A percentile compares a stretch with the other conserved stretches of the same genome.
Evolutionary conservation across 768 basidiomycete genomes (phyloP).

Genomic region (Jaapia argillacea): DNA sequence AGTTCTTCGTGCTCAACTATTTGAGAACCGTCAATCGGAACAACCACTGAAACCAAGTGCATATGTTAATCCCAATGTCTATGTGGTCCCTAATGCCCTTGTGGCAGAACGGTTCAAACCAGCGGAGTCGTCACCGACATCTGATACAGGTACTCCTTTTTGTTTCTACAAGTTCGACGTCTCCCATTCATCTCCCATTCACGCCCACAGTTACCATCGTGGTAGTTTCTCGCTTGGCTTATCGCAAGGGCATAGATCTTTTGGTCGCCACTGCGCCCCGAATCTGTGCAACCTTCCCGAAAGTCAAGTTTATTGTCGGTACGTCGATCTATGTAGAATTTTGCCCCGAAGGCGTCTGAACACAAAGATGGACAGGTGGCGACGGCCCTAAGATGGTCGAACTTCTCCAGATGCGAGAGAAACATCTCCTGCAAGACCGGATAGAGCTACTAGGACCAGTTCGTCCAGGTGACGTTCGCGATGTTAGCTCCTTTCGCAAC

Average conservation of each 20-base stretch:
- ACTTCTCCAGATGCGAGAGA: constrained; percentile 92
- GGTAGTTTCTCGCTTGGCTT: constrained; percentile 81
- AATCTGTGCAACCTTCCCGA: constrained; percentile 77
- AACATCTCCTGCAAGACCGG: constrained; percentile 78
- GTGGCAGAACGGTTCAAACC: constrained; percentile 84
- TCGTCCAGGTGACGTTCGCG: constrained; percentile 70
- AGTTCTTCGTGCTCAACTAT: constrained; percentile 75
- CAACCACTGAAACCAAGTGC: constrained; percentile 9
- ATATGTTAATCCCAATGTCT: constrained; percentile 27
- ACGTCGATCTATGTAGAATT: constrained; percentile 9
- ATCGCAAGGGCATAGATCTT: constrained; percentile 94
- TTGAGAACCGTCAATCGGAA: constrained; percentile 29
- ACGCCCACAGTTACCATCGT: constrained; percentile 84
- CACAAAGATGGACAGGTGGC: too few species aligned
- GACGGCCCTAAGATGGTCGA: constrained; percentile 95
- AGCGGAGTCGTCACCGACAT: too few species aligned
- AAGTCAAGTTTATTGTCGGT: constrained; percentile 88
- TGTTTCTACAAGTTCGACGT: too few species aligned
- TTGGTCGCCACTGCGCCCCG: constrained; percentile 87
- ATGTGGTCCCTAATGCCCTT: constrained; percentile 92
- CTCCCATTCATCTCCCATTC: too few species aligned
- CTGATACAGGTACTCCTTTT: too few species aligned
- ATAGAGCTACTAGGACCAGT: constrained; percentile 86
- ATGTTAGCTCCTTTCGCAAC: constrained; percentile 37
- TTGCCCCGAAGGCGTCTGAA: too few species aligned